Evolutionary conservation across 2,329 filamentous ascomycete species (phyloP).

Genomic region (Fusarium nisikadoi): DNA sequence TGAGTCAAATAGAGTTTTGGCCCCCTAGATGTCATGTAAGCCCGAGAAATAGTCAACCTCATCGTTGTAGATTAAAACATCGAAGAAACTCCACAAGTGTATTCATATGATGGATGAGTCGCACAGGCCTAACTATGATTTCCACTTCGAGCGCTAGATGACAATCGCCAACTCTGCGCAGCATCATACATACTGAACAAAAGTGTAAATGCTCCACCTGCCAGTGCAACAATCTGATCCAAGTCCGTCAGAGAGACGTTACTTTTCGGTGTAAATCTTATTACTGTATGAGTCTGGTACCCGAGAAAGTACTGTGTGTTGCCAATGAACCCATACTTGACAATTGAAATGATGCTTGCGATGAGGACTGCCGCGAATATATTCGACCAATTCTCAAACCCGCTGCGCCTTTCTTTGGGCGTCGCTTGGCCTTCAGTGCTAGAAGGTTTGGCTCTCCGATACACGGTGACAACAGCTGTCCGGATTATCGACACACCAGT

Average conservation of each 20-base stretch:
- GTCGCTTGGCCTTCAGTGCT: no score
- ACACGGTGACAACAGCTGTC: fast-evolving
- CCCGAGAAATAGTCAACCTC: no score
- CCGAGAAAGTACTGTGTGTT: not conserved
- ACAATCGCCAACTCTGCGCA: not conserved
- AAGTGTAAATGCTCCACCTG: not conserved
- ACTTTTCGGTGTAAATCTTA: not conserved
- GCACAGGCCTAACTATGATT: not conserved
- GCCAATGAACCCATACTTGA: not conserved
- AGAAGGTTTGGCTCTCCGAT: not conserved
- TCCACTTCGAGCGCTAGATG: fast-evolving
- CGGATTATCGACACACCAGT: not conserved
- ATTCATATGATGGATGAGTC: fast-evolving
- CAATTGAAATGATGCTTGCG: not conserved
- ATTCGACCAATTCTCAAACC: not conserved
- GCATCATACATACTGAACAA: not conserved
- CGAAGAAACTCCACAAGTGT: not conserved
- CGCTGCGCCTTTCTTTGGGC: fast-evolving
- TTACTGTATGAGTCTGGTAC: not conserved
- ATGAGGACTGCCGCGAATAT: not conserved
- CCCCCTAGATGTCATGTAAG: not conserved
- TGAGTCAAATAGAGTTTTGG: not conserved
- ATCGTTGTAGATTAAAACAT: not conserved
- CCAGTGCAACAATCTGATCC: not conserved
- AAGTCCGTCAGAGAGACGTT: not conserved